Conservation (phyloP, 139 green algal genomes). For the Chlorella sp. region DNA sequence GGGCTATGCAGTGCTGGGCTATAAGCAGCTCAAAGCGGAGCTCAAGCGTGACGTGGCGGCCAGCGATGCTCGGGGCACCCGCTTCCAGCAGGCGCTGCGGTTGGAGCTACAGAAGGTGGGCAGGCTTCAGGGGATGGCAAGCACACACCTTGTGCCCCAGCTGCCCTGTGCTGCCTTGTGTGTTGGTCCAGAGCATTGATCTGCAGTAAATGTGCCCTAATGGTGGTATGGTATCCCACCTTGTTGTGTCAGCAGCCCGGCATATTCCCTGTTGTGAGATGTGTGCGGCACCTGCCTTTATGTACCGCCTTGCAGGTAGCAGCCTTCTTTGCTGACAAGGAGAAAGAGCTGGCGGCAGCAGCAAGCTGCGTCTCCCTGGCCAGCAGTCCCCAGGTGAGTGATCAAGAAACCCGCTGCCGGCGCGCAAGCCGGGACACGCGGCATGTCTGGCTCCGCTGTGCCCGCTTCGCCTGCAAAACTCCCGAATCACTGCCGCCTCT, state of each 20-base stretch:
- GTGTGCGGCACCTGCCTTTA: no score
- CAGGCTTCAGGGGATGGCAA: background rate
- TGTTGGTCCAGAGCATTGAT: background rate
- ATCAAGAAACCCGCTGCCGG: background rate
- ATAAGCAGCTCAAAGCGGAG: constrained; percentile 75
- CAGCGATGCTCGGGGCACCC: constrained; percentile 40
- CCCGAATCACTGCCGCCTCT: no score
- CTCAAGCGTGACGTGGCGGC: constrained; percentile 67
- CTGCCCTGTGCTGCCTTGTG: no score
- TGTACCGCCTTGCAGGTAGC: constrained; percentile 45
- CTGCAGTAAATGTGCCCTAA: background rate
- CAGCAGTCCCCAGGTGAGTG: background rate
- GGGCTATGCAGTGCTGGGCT: constrained; percentile 65
- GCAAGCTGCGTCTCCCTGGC: background rate
- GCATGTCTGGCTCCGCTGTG: background rate
- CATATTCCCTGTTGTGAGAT: background rate
- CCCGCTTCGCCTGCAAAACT: no score
- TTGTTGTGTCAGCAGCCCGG: background rate
- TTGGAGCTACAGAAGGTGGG: background rate
- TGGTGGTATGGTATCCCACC: background rate
- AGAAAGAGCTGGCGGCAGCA: constrained; percentile 32
- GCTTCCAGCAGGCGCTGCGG: background rate
- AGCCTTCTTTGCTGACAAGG: constrained; percentile 66
- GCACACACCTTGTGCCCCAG: background rate
- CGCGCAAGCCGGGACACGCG: no score